These are phyloP conservation scores for Pogostemon cablin DNA, from an alignment of 257 asterid species.

Conservation along the genomic window DNA sequence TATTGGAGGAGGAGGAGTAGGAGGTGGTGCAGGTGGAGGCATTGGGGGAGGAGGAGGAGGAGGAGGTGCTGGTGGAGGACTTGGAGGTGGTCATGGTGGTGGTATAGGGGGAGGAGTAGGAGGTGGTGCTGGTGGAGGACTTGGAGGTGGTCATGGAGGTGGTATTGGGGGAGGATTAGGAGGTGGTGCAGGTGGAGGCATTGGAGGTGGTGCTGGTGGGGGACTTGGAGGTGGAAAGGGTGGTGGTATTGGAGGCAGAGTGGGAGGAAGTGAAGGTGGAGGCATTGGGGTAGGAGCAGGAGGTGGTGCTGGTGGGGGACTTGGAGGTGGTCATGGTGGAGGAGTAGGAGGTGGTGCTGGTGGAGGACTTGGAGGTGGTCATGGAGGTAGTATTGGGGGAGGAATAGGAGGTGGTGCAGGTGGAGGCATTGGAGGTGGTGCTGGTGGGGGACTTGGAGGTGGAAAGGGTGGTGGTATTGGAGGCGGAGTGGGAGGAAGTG, in stretches of 20 bases:
- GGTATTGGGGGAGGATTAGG: constrained; percentile 11
- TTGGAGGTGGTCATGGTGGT: constrained; percentile 29
- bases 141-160: constrained; percentile 28
- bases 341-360: constrained; percentile 33
- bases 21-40: constrained; percentile 9
- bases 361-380: constrained; percentile 23
- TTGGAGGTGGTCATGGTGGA: too few relatives aligned
- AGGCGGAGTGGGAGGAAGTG: constrained; percentile 25
- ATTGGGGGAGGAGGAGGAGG: constrained; percentile 24
- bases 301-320: too few relatives aligned
- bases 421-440: constrained; percentile 33
- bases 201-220: background rate
- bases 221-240: constrained; percentile 31
- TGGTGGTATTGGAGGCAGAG: constrained; percentile 7
- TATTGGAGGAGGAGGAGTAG: background rate
- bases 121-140: too few relatives aligned
- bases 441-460: constrained; percentile 27
- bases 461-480: constrained; percentile 33
- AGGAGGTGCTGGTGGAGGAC: constrained; percentile 17
- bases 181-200: constrained; percentile 2
- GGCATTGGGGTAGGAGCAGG: too few relatives aligned
- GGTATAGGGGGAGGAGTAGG: constrained; percentile 29
- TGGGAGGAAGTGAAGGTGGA: too few relatives aligned
- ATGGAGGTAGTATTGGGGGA: constrained; percentile 18
- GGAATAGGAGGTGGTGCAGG: constrained; percentile 20